Base-by-base conservation (phyloP, 441 rosid species). In the Euphorbia schlechtendalii region DNA sequence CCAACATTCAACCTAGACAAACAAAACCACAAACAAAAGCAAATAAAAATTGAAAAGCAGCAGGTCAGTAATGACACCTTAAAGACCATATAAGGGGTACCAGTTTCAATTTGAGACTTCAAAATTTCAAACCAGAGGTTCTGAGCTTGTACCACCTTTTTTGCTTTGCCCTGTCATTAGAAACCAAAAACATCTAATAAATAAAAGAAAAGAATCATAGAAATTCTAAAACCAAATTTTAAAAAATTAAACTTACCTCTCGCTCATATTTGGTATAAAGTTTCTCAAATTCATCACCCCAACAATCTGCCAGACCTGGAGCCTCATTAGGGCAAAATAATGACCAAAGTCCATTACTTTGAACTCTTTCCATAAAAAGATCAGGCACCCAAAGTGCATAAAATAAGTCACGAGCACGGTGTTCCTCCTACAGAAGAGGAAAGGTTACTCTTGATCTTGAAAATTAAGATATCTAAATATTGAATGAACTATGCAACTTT, bases 351-450 rank as follows among this genome's bases (percentile, higher is more conserved):
- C 83, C 93, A 75, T 89, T 83, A 69, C 77, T 79, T 73, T 83
- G 95, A 65, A 92, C 98, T 66, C 96, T 84, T 74, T 89, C 83
- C 98, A 92, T 92, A 63, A 92, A 92, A 8, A 92, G 86, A 82
- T 89, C 96, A 24, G 96, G 98, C 3, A 92, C 81, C 98, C 98
- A 92, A 22, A 92, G 92, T 14, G 89, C 89, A 81, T 75, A 89
- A 73, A 89, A 91, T 63, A 91, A 76, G 76, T 91, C 98, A 59
- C 94, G 81, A 56, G 98, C 96, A 0, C 96, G 85, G 34, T 85
- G 76, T 75, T 89, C 96, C 69, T 91, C 98, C 96, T 91, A 43
- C 64, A 73, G 8, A 15, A 30, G 34, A n/a, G 60, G 24, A 48
- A 62, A 32, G 12, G 49, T 18, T 6, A 15, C 9, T 8, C 36